A percentile compares a stretch with the other conserved stretches of the same genome.
These are phyloP conservation scores for Boletus pseudo-olivaceus DNA, from an alignment of 768 basidiomycete species.

Conservation along the genomic window DNA sequence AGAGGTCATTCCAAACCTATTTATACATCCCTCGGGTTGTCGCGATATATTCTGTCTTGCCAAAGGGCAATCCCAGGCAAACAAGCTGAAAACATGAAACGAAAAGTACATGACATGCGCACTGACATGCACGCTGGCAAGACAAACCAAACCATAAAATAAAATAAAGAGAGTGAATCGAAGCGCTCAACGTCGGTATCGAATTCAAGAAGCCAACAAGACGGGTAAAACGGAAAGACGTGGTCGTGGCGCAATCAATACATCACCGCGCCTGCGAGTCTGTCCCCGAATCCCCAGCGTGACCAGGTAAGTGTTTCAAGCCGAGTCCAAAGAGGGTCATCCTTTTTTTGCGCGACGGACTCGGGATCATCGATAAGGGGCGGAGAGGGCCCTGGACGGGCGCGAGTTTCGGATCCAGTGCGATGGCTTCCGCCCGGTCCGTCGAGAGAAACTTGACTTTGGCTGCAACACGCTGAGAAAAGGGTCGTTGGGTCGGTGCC, in stretches of 20 bases:
- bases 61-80: neutral
- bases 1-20: neutral
- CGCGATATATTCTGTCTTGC: neutral
- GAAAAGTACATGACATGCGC: slow-evolving; percentile 2
- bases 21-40: neutral
- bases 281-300: neutral
- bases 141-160: neutral
- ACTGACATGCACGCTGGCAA: neutral
- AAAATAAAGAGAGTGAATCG: neutral
- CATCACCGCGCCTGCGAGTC: slow-evolving; percentile 4
- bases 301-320: slow-evolving; percentile 2
- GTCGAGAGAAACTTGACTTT: slow-evolving; percentile 20
- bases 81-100: slow-evolving; percentile 16
- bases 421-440: slow-evolving; percentile 27
- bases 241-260: neutral
- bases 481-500: neutral
- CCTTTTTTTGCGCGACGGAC: slow-evolving; percentile 16
- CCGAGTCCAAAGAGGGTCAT: slow-evolving; percentile 23
- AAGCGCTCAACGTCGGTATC: neutral
- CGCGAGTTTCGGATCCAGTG: slow-evolving; percentile 30
- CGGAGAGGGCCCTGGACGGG: slow-evolving; percentile 32
- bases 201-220: neutral
- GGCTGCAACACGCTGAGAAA: slow-evolving; percentile 11
- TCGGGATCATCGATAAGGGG: slow-evolving; percentile 24
- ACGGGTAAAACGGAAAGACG: neutral